Evolutionary conservation across 179 eudicot genomes (phyloP), one percentile per base, ranked within the genome.

Genomic region (Vitellaria paradoxa): DNA sequence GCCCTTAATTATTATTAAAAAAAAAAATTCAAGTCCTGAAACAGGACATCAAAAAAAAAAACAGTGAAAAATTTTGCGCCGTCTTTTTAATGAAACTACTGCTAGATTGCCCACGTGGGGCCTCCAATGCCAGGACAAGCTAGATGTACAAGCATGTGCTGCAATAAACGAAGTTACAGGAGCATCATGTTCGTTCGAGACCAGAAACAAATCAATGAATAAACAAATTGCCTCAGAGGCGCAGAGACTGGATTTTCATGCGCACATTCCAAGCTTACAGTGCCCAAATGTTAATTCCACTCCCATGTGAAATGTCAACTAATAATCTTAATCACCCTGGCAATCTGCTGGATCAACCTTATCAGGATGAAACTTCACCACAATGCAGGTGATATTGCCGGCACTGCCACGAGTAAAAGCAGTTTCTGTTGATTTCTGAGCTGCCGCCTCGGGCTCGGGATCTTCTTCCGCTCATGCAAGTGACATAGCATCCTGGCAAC

Each of bases 311-410:
- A n/a, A 53, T 63, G 60, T 24, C 37, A 21, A 65, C 49, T 65
- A 26, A 18, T 14, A 11, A 52, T 57, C 65, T 9, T 30, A 37
- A 8, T 50, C 55, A 40, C 24, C 30, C 67, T 81, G 21, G 47
- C 56, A 11, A 40, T 73, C 78, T 0, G 61, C 65, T 30, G 79
- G 42, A 7, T 50, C 81, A 7, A 74, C 69, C 73, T 82, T 82
- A 5, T 85, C 82, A 70, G 89, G 96, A 78, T 82, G 86, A 78
- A 96, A 89, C 81, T 83, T 90, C 46, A 93, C 97, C 50, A 92
- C 96, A 66, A 96, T 92, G 87, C 99, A 96, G 72, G 99, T 92
- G 72, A 96, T 96, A 76, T 93, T 96, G 74, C 93, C 99, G n/a
- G 94, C 93, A 79, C 99, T 93, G 55, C 99, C 99, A 26, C 97